A percentile compares a stretch with the other conserved stretches of the same genome.
Evolutionary conservation across 768 basidiomycete species (phyloP).

Genomic region (Russula dissimulans): DNA sequence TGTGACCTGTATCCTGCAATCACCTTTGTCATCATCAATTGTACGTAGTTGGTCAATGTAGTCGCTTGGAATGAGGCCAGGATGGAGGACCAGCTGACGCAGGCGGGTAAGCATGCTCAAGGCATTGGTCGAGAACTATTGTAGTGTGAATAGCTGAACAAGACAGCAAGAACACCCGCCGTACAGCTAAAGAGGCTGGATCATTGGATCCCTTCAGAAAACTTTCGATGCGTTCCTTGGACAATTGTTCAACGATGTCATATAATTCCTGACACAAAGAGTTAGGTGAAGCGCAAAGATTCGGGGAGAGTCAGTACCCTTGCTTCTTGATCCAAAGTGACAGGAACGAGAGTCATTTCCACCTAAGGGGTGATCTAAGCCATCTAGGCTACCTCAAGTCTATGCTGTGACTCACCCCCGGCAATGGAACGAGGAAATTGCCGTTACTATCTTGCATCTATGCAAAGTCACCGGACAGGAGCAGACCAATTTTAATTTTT

Average conservation of each 20-base stretch:
- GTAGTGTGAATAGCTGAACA: not conserved
- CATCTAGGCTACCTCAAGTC: constrained; percentile 33
- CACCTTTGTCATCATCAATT: constrained; percentile 28
- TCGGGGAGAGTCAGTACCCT: constrained; percentile 34
- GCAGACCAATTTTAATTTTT: constrained; percentile 2
- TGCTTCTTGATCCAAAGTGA: constrained; percentile 53
- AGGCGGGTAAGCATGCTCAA: constrained; percentile 80
- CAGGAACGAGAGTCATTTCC: constrained; percentile 66
- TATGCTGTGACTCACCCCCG: constrained; percentile 24
- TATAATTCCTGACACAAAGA: constrained; percentile 43
- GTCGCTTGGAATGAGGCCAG: constrained; percentile 58
- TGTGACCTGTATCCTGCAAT: constrained; percentile 35
- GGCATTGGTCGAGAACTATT: constrained; percentile 57
- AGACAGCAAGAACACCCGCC: constrained; percentile 4
- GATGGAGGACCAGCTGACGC: constrained; percentile 74
- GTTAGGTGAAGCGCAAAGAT: not conserved
- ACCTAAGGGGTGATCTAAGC: constrained; percentile 37
- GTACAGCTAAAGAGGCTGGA: constrained; percentile 32
- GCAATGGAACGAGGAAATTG: constrained; percentile 62
- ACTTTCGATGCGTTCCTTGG: constrained; percentile 51
- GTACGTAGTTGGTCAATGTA: constrained; percentile 56
- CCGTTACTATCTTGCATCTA: constrained; percentile 83
- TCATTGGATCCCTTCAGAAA: constrained; percentile 37
- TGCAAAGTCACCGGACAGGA: not conserved
- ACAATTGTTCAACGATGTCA: constrained; percentile 55